phyloP scores from a whole-genome alignment of 495 filamentous ascomycete species.

The Aspergillus leporis region DNA sequence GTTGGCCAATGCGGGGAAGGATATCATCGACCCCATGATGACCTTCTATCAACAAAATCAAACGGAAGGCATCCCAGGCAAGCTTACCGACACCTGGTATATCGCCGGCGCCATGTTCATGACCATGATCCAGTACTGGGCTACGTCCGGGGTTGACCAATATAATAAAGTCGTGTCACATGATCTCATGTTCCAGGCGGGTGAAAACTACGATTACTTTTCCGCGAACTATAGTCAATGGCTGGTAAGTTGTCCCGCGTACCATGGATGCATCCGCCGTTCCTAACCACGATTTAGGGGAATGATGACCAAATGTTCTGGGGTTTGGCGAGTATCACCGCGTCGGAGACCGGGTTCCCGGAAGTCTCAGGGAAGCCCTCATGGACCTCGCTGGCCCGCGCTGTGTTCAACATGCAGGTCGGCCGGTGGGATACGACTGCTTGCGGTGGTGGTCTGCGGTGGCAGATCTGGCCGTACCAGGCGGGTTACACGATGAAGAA shows the following conservation, averaged over 20 bases:
- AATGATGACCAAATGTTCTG: slow-evolving; percentile 57
- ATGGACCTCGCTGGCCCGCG: slow-evolving; percentile 70
- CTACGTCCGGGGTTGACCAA: slow-evolving; percentile 46
- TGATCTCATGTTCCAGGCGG: slow-evolving; percentile 45
- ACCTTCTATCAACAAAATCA: slow-evolving; percentile 46
- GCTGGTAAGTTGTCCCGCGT: slow-evolving; percentile 17
- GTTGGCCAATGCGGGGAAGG: slow-evolving; percentile 20
- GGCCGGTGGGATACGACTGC: slow-evolving; percentile 43
- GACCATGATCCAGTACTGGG: slow-evolving; percentile 49
- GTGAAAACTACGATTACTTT: slow-evolving; percentile 46
- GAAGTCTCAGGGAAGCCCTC: slow-evolving; percentile 51
- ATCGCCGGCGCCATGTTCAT: slow-evolving; percentile 51
- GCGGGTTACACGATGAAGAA: slow-evolving; percentile 63
- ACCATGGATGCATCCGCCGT: not conserved
- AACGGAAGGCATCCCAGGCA: slow-evolving; percentile 37
- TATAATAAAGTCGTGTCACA: slow-evolving; percentile 47
- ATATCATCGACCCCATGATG: slow-evolving; percentile 43
- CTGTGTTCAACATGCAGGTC: slow-evolving; percentile 67
- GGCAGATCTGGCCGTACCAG: slow-evolving; percentile 52
- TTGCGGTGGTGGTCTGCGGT: slow-evolving; percentile 49
- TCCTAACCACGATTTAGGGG: slow-evolving; percentile 27
- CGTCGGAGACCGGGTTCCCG: slow-evolving; percentile 47
- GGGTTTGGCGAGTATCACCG: slow-evolving; percentile 52
- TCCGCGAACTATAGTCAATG: slow-evolving; percentile 30
- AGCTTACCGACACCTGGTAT: slow-evolving; percentile 47